These are phyloP conservation scores for Chaetomium globosum DNA, from an alignment of 2,329 filamentous ascomycete species.

Conservation along the genomic window DNA sequence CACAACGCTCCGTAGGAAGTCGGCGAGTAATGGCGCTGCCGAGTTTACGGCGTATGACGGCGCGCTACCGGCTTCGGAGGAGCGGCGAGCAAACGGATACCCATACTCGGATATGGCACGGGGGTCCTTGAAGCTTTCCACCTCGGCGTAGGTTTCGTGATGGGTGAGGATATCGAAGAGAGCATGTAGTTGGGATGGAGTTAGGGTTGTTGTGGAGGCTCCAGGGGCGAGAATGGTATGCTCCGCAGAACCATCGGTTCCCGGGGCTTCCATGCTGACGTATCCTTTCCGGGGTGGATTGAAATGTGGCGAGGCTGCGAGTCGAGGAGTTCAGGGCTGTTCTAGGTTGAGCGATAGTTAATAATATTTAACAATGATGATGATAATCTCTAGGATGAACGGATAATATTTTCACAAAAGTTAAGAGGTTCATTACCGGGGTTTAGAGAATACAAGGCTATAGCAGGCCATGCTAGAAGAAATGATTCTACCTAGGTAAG, in stretches of 20 bases:
- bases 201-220: conserved; percentile 34
- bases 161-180: conserved; percentile 64
- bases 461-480: neutral
- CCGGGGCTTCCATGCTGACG: conserved; percentile 5
- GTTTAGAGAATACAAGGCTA: neutral
- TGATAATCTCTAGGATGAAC: neutral
- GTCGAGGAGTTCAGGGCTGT: neutral
- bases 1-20: conserved; percentile 65
- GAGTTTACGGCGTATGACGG: conserved; percentile 44
- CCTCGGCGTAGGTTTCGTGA: conserved; percentile 66
- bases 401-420: neutral
- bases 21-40: conserved; percentile 67
- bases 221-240: neutral
- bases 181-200: conserved; percentile 51
- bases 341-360: neutral
- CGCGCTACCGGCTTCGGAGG: conserved; percentile 25
- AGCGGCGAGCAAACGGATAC: conserved; percentile 60
- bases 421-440: neutral
- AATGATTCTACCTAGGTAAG: neutral
- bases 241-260: neutral
- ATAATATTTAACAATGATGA: neutral
- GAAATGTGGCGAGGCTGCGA: neutral
- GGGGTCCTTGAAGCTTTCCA: conserved; percentile 69
- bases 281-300: neutral
- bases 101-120: conserved; percentile 68